These are phyloP conservation scores for Hysterium pulicare DNA, from an alignment of 2,329 filamentous ascomycete genomes.

Conservation along the genomic window DNA sequence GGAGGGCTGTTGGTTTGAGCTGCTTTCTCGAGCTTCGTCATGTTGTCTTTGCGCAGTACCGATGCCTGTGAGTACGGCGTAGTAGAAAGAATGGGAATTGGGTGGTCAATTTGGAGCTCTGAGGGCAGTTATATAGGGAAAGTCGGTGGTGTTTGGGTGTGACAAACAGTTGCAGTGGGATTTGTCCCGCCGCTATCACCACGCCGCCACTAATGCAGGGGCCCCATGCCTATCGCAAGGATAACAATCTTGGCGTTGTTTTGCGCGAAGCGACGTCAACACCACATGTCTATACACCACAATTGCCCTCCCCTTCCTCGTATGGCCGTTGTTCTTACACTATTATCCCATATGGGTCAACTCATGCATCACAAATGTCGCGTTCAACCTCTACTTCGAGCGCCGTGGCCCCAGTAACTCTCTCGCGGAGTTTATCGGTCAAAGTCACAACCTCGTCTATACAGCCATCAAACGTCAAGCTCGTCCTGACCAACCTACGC, in stretches of 20 bases:
- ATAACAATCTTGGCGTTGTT: neutral
- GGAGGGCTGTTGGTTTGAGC: slow-evolving; percentile 41
- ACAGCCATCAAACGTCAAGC: slow-evolving; percentile 28
- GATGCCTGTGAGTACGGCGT: no score
- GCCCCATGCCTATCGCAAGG: neutral
- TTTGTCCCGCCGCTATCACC: slow-evolving; percentile 3
- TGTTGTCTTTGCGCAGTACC: slow-evolving; percentile 5
- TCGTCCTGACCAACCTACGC: slow-evolving; percentile 80
- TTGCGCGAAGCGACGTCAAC: neutral
- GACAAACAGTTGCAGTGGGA: neutral
- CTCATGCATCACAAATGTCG: slow-evolving; percentile 19
- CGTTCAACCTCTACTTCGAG: slow-evolving; percentile 21
- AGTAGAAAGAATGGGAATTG: no score
- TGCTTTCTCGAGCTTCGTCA: slow-evolving; percentile 24
- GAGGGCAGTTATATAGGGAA: no score
- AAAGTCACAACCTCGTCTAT: slow-evolving; percentile 26
- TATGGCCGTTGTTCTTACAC: no score
- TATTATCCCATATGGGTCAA: neutral
- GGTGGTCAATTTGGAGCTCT: no score
- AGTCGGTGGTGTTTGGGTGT: neutral
- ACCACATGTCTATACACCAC: slow-evolving; percentile 1
- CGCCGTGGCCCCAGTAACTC: slow-evolving; percentile 12
- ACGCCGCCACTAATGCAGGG: neutral
- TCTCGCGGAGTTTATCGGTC: slow-evolving; percentile 26
- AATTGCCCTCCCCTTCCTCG: no score